phyloP scores from a whole-genome alignment of 192 early-diverging fungal genomes.

The Haplosporangium gracile region DNA sequence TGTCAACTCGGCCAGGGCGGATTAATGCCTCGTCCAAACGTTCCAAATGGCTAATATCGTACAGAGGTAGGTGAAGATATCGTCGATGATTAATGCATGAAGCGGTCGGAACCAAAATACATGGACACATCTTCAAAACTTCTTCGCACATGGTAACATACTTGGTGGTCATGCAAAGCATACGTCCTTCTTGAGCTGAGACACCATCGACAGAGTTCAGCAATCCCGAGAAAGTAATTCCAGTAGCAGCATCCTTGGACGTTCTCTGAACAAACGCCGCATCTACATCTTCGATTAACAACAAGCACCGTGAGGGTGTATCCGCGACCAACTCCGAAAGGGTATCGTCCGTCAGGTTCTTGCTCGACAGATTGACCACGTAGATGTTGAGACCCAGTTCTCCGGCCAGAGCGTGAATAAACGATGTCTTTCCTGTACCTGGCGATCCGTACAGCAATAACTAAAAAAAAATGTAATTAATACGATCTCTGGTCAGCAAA shows the following conservation, averaged over 20 bases:
- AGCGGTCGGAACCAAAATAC: not conserved
- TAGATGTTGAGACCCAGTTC: conserved; percentile 81
- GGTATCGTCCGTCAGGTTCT: conserved; percentile 75
- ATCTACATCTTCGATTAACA: conserved; percentile 83
- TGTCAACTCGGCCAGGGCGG: conserved; percentile 80
- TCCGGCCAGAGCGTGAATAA: conserved; percentile 79
- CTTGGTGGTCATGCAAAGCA: conserved; percentile 86
- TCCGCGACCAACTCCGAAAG: conserved; percentile 61
- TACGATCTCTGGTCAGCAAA: not conserved
- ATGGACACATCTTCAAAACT: not conserved
- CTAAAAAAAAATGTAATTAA: not conserved
- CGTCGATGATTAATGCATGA: not conserved
- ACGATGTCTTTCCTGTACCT: conserved; percentile 80
- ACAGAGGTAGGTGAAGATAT: not conserved
- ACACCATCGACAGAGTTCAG: conserved; percentile 86
- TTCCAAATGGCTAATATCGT: conserved; percentile 63
- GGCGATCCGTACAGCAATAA: conserved; percentile 78
- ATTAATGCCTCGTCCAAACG: conserved; percentile 82
- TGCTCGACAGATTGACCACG: conserved; percentile 76
- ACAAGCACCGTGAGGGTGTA: conserved; percentile 69
- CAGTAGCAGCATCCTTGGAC: conserved; percentile 44
- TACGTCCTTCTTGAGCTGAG: conserved; percentile 75
- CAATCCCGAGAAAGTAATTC: conserved; percentile 71
- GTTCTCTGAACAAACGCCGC: conserved; percentile 75
- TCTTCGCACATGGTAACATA: conserved; percentile 22